Evolutionary conservation across 2,329 filamentous ascomycete species (phyloP), one percentile per base, ranked within the genome.

Genomic region (Fusarium pilosicola): DNA sequence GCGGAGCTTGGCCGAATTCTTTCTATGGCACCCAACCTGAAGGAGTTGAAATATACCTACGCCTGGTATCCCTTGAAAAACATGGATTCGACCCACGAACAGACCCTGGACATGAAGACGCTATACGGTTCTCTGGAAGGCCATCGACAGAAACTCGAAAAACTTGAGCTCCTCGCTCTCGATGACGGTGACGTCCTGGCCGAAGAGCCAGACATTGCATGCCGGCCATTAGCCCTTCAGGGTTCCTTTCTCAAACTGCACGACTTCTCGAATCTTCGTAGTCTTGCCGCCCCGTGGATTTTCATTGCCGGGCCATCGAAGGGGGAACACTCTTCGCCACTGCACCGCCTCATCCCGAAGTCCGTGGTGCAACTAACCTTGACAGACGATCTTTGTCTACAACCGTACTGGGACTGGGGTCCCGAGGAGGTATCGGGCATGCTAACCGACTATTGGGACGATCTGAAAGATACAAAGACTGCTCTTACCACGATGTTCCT

Each of bases 361-460:
- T 28, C 18, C 8, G 51, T 39, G 13, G 24, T 22, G 18, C 13
- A 22, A 6, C 51, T 39, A 14, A 4, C 18, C 20, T 38, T 54
- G 34, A 26, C 51, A 11, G 34, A 38, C 13, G 51, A 54, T 15
- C 10, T 54, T 7, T 14, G 11, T 7, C 24, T 10, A 38, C n/a
- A 54, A 3, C n/a, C 0, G 3, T 54, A 28, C 20, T 54, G 34
- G 51, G 3, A 3, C 1, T 54, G 51, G 51, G 6, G 0, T 0
- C 4, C 2, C 3, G 0, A 3, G 17, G 48, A 28, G 3, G 10
- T 54, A 2, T 15, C 1, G 7, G 7, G 4, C 0, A 28, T 10
- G 51, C 3, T 39, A 1, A 5, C 4, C 4, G 20, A 54, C 0
- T 22, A 54, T 13, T 22, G 17, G 24, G 0, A 6, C 7, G 20